phyloP scores from a whole-genome alignment of 169 alveolate genomes.

The Plasmodium gaboni region DNA sequence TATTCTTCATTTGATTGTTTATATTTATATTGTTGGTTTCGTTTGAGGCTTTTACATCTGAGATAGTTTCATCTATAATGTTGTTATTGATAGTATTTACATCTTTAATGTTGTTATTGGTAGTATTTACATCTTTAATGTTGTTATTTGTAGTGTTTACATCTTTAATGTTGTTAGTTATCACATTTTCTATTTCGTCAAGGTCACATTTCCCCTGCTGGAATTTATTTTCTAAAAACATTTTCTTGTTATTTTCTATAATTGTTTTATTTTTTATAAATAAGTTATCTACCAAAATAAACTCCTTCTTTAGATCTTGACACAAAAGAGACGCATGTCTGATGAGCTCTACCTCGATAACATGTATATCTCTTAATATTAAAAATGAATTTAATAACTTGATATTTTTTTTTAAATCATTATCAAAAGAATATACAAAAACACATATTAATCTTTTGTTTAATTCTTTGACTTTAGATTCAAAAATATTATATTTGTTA shows the following conservation, averaged over 20 bases:
- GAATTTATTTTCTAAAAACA: constrained; percentile 24
- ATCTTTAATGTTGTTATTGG: background rate
- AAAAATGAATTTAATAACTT: constrained; percentile 52
- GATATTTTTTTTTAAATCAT: constrained; percentile 47
- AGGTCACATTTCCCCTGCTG: background rate
- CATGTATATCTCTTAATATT: constrained; percentile 40
- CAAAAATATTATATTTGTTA: constrained; percentile 74
- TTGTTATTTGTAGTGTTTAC: background rate
- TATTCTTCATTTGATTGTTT: background rate
- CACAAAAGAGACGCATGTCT: constrained; percentile 57
- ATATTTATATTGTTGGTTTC: background rate
- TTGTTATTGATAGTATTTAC: background rate
- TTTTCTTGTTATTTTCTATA: constrained; percentile 27
- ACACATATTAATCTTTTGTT: constrained; percentile 40
- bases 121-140: background rate
- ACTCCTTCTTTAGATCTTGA: constrained; percentile 45
- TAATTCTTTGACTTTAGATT: constrained; percentile 39
- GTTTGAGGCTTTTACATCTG: background rate
- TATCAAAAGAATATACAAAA: constrained; percentile 50
- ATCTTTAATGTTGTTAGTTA: background rate
- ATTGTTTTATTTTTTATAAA: constrained; percentile 54
- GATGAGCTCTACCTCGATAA: constrained; percentile 44
- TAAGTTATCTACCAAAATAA: constrained; percentile 59
- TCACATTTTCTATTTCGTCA: background rate
- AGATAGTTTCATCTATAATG: too few relatives aligned